phyloP scores from a whole-genome alignment of 495 filamentous ascomycete species.

The Penicillium steckii region DNA sequence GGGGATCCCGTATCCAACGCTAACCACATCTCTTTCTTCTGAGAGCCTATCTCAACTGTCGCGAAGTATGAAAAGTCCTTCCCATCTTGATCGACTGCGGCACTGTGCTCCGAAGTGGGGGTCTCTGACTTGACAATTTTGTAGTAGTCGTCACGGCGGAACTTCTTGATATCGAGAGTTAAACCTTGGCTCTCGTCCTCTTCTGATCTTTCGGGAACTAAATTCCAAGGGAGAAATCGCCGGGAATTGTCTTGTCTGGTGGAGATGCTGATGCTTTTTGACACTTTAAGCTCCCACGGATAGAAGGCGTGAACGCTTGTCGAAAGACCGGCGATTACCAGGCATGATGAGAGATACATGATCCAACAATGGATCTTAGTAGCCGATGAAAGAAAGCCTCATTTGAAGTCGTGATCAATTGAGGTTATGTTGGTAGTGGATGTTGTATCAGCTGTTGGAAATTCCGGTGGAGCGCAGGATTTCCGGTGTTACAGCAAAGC shows the following conservation, averaged over 20 bases:
- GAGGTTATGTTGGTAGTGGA: neutral
- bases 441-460: neutral
- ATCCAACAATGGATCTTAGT: constrained; percentile 29
- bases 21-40: constrained; percentile 64
- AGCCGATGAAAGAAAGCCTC: neutral
- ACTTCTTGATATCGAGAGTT: constrained; percentile 33
- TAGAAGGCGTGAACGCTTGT: constrained; percentile 35
- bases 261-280: constrained; percentile 4
- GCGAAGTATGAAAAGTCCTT: constrained; percentile 78
- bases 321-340: constrained; percentile 27
- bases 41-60: constrained; percentile 63
- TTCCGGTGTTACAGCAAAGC: neutral
- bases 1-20: constrained; percentile 77
- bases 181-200: constrained; percentile 18
- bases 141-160: constrained; percentile 51
- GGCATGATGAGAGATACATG: constrained; percentile 37
- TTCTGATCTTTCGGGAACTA: constrained; percentile 7
- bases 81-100: constrained; percentile 70
- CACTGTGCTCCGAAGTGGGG: constrained; percentile 55
- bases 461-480: neutral
- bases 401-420: neutral
- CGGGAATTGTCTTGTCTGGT: constrained; percentile 13
- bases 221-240: constrained; percentile 38
- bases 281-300: constrained; percentile 27
- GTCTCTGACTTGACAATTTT: constrained; percentile 52